These are phyloP conservation scores for Royoungia palumana DNA, from an alignment of 768 basidiomycete species.

Conservation along the genomic window DNA sequence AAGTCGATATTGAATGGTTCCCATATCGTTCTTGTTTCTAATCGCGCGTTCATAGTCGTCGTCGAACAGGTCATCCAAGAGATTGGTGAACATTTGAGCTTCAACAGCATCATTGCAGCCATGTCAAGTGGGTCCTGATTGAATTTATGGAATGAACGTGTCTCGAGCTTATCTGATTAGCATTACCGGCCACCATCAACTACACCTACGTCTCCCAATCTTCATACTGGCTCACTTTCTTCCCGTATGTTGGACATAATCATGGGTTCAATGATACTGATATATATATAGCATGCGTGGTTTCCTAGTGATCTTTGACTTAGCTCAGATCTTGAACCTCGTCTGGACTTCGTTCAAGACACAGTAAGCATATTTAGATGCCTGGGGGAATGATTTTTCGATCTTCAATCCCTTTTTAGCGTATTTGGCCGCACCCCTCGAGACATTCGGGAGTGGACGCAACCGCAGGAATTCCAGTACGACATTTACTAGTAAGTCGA, in stretches of 20 bases:
- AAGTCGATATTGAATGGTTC: conserved; percentile 25
- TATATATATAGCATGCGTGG: conserved; percentile 67
- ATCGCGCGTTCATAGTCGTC: conserved; percentile 21
- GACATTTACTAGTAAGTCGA: conserved; percentile 72
- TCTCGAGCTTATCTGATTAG: conserved; percentile 45
- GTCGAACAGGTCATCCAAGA: conserved; percentile 43
- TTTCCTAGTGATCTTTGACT: conserved; percentile 90
- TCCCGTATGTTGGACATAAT: conserved; percentile 60
- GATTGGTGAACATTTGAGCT: conserved; percentile 46
- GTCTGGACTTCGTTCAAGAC: conserved; percentile 83
- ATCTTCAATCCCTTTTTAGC: conserved; percentile 34
- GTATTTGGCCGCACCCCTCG: conserved; percentile 86
- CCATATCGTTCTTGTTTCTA: neutral
- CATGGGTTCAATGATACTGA: conserved; percentile 4
- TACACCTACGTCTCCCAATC: conserved; percentile 87
- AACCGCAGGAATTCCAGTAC: conserved; percentile 88
- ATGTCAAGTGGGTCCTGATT: conserved; percentile 37
- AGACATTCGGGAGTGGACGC: conserved; percentile 86
- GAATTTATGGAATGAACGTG: neutral
- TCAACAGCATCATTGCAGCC: conserved; percentile 43
- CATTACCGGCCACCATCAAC: conserved; percentile 70
- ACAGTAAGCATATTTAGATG: conserved; percentile 41
- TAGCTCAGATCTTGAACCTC: conserved; percentile 93
- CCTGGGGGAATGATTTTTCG: neutral
- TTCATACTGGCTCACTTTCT: conserved; percentile 91